Evolutionary conservation across 176 grass and related monocot genomes (phyloP).

Genomic region (Cenchrus americanus): DNA sequence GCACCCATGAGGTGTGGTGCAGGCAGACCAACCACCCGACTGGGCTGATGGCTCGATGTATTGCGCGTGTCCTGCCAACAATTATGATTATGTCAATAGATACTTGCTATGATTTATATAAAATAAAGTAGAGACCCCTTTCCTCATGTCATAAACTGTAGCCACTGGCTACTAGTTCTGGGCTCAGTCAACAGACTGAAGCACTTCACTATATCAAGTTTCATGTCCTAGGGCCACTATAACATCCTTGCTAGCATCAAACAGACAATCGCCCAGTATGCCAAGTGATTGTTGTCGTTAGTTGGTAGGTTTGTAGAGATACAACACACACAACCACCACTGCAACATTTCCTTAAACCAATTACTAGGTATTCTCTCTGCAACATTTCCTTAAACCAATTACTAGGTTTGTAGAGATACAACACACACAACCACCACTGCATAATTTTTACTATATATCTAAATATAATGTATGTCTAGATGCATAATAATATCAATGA

Average conservation of each 20-base stretch:
- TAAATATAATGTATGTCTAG: too few relatives aligned
- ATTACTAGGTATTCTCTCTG: background rate
- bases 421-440: too few relatives aligned
- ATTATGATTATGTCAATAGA: constrained; percentile 33
- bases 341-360: background rate
- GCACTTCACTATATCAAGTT: background rate
- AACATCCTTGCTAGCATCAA: constrained; percentile 11
- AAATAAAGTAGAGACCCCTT: background rate
- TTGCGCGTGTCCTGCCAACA: constrained; percentile 48
- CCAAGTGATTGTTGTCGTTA: constrained; percentile 10
- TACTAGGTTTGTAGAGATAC: too few relatives aligned
- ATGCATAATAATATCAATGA: too few relatives aligned
- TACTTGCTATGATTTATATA: constrained; percentile 30
- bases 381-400: too few relatives aligned
- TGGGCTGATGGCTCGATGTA: constrained; percentile 34
- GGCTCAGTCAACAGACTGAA: constrained; percentile 36
- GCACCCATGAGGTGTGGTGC: constrained; percentile 14
- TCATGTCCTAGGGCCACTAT: background rate
- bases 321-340: background rate
- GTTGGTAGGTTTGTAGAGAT: background rate
- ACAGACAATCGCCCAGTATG: background rate
- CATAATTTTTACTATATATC: too few relatives aligned
- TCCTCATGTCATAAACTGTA: background rate
- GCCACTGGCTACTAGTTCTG: background rate
- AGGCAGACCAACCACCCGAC: constrained; percentile 35